phyloP scores from a whole-genome alignment of 1,139 yeast species.

The Magnusiomyces fungicola region DNA sequence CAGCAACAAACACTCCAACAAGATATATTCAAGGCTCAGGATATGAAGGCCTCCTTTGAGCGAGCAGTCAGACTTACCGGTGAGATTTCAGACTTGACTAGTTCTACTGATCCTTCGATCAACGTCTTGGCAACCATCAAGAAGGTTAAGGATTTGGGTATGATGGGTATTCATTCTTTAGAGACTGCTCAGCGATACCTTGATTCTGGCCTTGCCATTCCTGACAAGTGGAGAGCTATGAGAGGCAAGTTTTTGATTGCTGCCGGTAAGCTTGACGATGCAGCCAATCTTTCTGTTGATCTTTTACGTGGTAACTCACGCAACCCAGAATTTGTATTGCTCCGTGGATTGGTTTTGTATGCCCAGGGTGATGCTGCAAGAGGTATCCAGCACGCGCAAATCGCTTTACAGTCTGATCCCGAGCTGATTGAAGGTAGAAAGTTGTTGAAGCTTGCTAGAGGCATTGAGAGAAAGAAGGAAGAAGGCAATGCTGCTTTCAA shows the following conservation, averaged over 20 bases:
- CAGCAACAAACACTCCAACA: constrained; percentile 27
- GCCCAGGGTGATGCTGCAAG: constrained; percentile 35
- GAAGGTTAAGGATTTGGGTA: constrained; percentile 15
- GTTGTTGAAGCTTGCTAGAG: constrained; percentile 29
- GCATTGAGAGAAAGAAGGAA: constrained; percentile 35
- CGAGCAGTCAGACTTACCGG: constrained; percentile 29
- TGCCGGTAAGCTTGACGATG: constrained; percentile 32
- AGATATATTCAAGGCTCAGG: constrained; percentile 28
- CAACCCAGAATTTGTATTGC: constrained; percentile 35
- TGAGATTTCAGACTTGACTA: constrained; percentile 15
- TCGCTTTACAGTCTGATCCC: constrained; percentile 38
- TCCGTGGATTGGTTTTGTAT: constrained; percentile 35
- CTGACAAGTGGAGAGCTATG: constrained; percentile 33
- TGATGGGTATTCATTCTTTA: constrained; percentile 33
- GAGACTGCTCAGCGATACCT: constrained; percentile 34
- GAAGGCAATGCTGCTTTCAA: constrained; percentile 67
- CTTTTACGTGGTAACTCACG: constrained; percentile 32
- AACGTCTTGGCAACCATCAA: constrained; percentile 8
- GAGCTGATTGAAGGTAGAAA: constrained; percentile 33
- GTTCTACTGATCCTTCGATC: constrained; percentile 5
- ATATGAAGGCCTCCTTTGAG: constrained; percentile 31
- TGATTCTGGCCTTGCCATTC: constrained; percentile 31
- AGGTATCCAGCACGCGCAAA: constrained; percentile 35
- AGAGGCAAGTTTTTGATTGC: constrained; percentile 29
- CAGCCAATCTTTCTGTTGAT: constrained; percentile 32